phyloP scores from a whole-genome alignment of 352 stramenopile species.

The Pythium phragmiticola region DNA sequence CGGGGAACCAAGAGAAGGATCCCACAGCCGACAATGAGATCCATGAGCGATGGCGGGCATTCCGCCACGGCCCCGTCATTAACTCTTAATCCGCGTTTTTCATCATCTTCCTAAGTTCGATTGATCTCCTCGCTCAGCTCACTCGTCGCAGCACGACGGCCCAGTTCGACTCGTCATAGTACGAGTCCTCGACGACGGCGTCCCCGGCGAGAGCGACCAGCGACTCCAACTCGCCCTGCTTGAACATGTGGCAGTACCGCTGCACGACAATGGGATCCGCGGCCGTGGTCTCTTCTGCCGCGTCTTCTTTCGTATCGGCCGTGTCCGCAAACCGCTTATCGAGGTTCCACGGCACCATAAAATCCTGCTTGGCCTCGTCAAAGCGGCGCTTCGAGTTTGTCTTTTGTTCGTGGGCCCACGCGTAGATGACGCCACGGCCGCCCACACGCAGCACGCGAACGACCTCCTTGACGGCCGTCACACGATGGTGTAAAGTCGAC shows the following conservation, averaged over 20 bases:
- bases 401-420: conserved; percentile 85
- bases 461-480: conserved; percentile 75
- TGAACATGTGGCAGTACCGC: conserved; percentile 90
- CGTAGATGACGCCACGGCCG: conserved; percentile 77
- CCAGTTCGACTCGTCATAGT: conserved; percentile 89
- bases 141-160: conserved; percentile 69
- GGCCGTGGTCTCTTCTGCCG: conserved; percentile 9
- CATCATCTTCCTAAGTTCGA: neutral
- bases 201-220: conserved; percentile 62
- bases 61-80: conserved; percentile 11
- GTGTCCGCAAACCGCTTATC: conserved; percentile 52
- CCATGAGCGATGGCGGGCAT: conserved; percentile 3
- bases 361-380: conserved; percentile 67
- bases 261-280: conserved; percentile 63
- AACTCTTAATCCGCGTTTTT: neutral
- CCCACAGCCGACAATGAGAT: neutral
- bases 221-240: conserved; percentile 75
- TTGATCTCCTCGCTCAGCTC: conserved; percentile 26
- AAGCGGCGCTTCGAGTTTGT: conserved; percentile 75
- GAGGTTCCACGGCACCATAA: conserved; percentile 88
- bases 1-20: neutral
- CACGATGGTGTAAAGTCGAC: conserved; percentile 64
- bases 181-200: conserved; percentile 62
- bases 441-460: conserved; percentile 71
- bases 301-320: conserved; percentile 11